Evolutionary conservation across 441 rosid genomes (phyloP), one percentile per base, ranked within the genome.

Genomic region (Syzygium malaccense): DNA sequence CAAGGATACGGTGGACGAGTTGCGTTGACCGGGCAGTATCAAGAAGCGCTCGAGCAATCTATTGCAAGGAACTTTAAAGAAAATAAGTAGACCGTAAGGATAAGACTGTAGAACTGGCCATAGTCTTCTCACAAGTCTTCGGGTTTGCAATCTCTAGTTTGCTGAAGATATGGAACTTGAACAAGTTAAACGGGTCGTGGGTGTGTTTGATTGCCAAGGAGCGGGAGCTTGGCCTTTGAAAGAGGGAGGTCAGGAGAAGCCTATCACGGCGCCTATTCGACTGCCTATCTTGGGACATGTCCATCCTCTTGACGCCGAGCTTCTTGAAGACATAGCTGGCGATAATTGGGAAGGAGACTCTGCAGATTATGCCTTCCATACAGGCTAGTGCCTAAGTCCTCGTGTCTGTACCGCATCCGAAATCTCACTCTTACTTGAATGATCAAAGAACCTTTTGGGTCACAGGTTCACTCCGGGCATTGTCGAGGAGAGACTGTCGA

Each of bases 181-280:
- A 96, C 91, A 93, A 91, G 75, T 91, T 91, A 91, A 88, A 93
- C 1, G 96, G 95, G 94, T 95, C 10, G 49, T 96, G 8, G 97
- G 98, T 83, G 94, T 92, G 87, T 95, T 96, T 87, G 95, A 95
- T 90, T 95, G 97, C 92, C 98, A 95, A 94, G 97, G 96, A 75
- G 95, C 94, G 17, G 97, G 97, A 90, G 86, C 89, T 32, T 94
- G 96, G 96, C 94, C 95, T 55, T 15, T 91, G 93, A 92, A 93
- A 85, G 87, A 87, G 51, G 85, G 51, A 87, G 68, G 71, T 48
- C 90, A 87, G 79, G 89, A 91, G 57, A 83, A 75, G 49, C 78
- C n/a, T 51, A 30, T 51, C 85, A 55, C 28, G 49, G 55, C 88
- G 55, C 30, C 89, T 41, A 53, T 87, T n/a, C 86, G 60, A 75